Evolutionary conservation across 331 rosid genomes (phyloP).

Genomic region (Rhamnella rubrinervis): DNA sequence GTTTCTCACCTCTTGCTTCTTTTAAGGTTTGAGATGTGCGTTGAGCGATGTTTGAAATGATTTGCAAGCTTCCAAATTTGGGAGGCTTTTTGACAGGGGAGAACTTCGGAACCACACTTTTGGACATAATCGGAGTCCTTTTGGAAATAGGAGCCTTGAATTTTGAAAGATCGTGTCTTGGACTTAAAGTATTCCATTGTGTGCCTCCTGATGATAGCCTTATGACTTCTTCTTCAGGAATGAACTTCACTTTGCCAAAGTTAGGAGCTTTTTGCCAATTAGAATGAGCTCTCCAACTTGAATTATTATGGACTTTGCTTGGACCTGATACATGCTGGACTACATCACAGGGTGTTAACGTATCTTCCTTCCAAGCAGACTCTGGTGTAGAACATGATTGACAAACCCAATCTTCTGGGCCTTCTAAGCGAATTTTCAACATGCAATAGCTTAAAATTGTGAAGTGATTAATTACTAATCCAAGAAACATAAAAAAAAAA

Average conservation of each 20-base stretch:
- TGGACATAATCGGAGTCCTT: constrained; percentile 14
- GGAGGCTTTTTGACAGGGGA: constrained; percentile 22
- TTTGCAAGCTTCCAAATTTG: constrained; percentile 16
- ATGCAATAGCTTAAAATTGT: constrained; percentile 66
- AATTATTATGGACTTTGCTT: constrained; percentile 13
- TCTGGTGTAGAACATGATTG: constrained; percentile 38
- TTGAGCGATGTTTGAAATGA: constrained; percentile 17
- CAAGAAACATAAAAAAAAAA: neutral
- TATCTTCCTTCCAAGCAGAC: constrained; percentile 8
- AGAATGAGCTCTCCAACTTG: constrained; percentile 23
- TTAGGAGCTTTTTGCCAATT: constrained; percentile 26
- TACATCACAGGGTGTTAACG: neutral
- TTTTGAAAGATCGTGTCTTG: constrained; percentile 11
- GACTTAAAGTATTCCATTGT: neutral
- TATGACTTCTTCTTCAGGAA: constrained; percentile 54
- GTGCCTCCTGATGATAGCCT: constrained; percentile 39
- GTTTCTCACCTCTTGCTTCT: constrained; percentile 38
- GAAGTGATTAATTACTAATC: neutral
- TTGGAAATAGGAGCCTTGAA: neutral
- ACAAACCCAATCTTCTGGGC: constrained; percentile 57
- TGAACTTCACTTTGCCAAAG: constrained; percentile 54
- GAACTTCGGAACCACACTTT: constrained; percentile 9
- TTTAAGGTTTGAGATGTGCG: constrained; percentile 27
- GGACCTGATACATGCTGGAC: neutral
- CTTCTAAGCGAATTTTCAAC: neutral